A percentile compares a stretch with the other conserved stretches of the same genome.
These are phyloP conservation scores for Pseudocercospora macadamiae DNA, from an alignment of 2,329 filamentous ascomycete genomes.

Conservation along the genomic window DNA sequence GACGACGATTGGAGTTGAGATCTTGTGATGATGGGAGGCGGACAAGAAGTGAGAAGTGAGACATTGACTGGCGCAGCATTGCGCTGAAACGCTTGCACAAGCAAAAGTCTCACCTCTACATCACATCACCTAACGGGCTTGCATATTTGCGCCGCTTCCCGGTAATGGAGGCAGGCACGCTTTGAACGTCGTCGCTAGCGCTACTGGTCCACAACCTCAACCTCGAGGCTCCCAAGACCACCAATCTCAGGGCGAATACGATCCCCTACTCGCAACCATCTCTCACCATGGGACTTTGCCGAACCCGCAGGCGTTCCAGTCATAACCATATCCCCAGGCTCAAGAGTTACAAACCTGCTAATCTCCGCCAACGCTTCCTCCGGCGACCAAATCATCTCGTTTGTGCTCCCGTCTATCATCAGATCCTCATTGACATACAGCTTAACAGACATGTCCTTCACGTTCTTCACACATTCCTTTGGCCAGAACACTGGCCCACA, in stretches of 20 bases:
- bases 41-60: no score
- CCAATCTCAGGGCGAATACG: not conserved
- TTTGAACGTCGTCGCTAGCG: no score
- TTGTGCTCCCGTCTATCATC: conserved; percentile 5
- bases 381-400: conserved; percentile 2
- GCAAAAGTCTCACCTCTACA: no score
- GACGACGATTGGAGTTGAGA: no score
- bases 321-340: conserved; percentile 10
- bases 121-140: no score
- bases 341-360: not conserved
- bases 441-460: not conserved
- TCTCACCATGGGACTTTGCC: conserved; percentile 3
- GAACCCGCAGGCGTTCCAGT: conserved; percentile 4
- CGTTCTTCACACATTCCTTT: not conserved
- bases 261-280: conserved; percentile 1
- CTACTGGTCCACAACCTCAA: conserved; percentile 2
- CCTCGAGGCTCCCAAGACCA: not conserved
- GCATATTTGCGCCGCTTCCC: no score
- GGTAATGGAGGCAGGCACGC: no score
- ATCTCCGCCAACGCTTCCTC: conserved; percentile 5
- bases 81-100: no score
- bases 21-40: no score
- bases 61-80: no score
- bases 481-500: not conserved
- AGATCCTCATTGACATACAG: not conserved